Conservation (phyloP, 495 filamentous ascomycete species). For the Daldinia loculata region DNA sequence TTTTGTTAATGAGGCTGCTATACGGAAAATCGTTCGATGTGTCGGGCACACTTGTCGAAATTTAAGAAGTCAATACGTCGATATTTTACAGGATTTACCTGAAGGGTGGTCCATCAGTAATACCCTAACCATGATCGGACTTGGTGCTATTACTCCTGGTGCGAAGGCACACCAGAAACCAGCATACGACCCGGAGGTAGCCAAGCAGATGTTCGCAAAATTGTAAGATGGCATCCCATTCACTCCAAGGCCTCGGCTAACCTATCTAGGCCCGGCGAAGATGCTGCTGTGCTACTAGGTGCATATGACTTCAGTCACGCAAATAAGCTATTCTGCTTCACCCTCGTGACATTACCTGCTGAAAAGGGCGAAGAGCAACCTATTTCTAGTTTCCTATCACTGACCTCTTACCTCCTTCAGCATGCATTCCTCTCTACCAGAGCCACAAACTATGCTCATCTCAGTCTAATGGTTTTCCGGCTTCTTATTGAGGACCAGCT, state of each 20-base stretch:
- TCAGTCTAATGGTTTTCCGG: conserved; percentile 83
- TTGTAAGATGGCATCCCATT: conserved; percentile 50
- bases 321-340: conserved; percentile 94
- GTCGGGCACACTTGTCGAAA: conserved; percentile 73
- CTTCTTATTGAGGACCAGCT: conserved; percentile 87
- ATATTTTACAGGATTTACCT: conserved; percentile 90
- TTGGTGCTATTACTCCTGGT: conserved; percentile 77
- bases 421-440: conserved; percentile 87
- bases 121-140: conserved; percentile 84
- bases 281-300: conserved; percentile 80
- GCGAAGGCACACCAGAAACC: conserved; percentile 68
- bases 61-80: conserved; percentile 78
- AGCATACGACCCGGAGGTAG: conserved; percentile 69
- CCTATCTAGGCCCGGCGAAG: conserved; percentile 71
- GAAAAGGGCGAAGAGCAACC: conserved; percentile 76
- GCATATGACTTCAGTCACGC: conserved; percentile 94
- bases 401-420: conserved; percentile 91
- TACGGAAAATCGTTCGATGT: conserved; percentile 80
- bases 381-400: conserved; percentile 82
- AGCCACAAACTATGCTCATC: conserved; percentile 79
- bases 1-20: conserved; percentile 91
- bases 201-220: conserved; percentile 78
- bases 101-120: conserved; percentile 87
- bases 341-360: conserved; percentile 71
- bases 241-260: conserved; percentile 36